Evolutionary conservation across 2,329 filamentous ascomycete species (phyloP), one percentile per base, ranked within the genome.

Genomic region (Mollisia scopiformis): DNA sequence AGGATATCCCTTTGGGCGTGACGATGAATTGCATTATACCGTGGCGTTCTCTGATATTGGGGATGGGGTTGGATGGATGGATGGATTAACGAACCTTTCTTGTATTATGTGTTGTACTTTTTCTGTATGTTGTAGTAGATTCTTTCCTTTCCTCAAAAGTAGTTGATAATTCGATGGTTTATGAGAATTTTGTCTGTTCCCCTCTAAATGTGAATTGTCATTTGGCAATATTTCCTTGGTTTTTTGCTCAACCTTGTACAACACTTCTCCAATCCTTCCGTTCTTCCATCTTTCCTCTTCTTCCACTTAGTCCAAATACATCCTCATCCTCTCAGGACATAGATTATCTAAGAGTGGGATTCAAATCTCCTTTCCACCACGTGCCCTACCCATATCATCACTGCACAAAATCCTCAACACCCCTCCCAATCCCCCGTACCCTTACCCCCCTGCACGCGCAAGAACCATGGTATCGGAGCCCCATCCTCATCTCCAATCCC

Each of bases 1-100:
- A 33, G 54, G 47, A 62, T 62, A 63, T 62, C 46, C 59, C 10
- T 51, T 62, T 57, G 27, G 59, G 57, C 51, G 55, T 57, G 51
- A 39, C 58, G 43, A 62, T 61, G 58, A 62, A 2, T 57, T 64
- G 63, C 63, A 67, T 66, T 51, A 53, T 46, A 55, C 19, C 52
- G 41, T 46, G 63, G 65, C 61, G 63, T 67, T 65, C 16, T 47
- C 16, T 16, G 7, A 55, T 27, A 33, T 39, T 56, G 35, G 14
- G 35, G 30, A 35, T 46, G 19, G 33, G 37, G 30, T 51, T 43
- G 43, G 43, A 27, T 28, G 43, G 25, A 47, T 47, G 43, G 41
- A 27, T 27, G 41, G 23, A 46, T 46, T 25, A 5, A 47, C 23
- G 21, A 27, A 11, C 23, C 37, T 54, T 63, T 63, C 58, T 63